Evolutionary conservation across 192 early-diverging fungal species (phyloP), one percentile per base, ranked within the genome.

Genomic region (Backusella circina): DNA sequence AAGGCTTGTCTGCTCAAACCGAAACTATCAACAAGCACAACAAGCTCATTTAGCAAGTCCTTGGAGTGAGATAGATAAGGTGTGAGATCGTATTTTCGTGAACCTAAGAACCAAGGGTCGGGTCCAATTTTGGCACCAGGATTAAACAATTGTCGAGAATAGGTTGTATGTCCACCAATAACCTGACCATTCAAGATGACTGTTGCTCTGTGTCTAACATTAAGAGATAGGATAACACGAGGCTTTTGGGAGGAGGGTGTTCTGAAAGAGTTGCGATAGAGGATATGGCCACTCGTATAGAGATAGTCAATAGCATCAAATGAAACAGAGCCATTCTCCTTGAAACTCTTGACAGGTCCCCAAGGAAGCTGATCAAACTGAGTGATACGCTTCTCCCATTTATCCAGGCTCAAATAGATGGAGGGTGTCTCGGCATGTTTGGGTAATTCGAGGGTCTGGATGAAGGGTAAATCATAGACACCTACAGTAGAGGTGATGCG

Each of bases 81-180:
- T 0, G 89, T 84, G 5, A 95, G 72, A 28, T 88, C 75, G 73
- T 93, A 93, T 10, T 85, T 88, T 21, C 86, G 73, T 35, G 79
- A 83, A 38, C 93, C 93, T 28, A 87, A 80, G 26, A 77, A 79
- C 13, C 64, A 77, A n/a, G 84, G 78, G 73, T 97, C 95, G 10
- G 92, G 90, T 6, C 95, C 92, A 66, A 86, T 85, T 70, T 93
- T 93, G 15, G 89, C 79, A 8, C 92, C 92, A 18, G 93, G 76
- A 33, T 72, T 65, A 12, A 87, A 73, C 5, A 89, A 38, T 41
- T 84, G 86, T 13, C 82, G 79, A 32, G 90, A 90, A 75, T 94
- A 94, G 0, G 92, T 93, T 70, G 90, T 92, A 73, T 96, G 93
- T 0, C 93, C 93, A 9, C 93, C 94, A 71, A 92, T 81, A 73